Conservation (phyloP, 2,329 filamentous ascomycete genomes). For the Colletotrichum gigasporum region DNA sequence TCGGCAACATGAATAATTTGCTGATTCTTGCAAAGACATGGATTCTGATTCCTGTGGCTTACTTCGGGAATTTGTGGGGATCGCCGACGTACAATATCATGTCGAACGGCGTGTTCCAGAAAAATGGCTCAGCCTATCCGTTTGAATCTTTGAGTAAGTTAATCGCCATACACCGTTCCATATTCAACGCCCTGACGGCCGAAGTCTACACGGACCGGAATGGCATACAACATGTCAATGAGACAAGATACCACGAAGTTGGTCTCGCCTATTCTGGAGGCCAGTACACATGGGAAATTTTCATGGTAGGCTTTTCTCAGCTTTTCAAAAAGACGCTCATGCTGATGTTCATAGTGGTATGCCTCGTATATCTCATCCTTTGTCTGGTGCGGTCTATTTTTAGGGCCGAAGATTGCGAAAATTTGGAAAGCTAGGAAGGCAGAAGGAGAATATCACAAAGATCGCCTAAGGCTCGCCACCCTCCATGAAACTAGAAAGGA, state of each 20-base stretch:
- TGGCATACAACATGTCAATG: constrained; percentile 44
- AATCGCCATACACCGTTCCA: background rate
- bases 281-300: constrained; percentile 61
- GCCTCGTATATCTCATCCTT: constrained; percentile 67
- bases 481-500: background rate
- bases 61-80: constrained; percentile 65
- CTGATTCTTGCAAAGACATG: constrained; percentile 53
- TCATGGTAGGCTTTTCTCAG: background rate
- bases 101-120: constrained; percentile 62
- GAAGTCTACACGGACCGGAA: constrained; percentile 21
- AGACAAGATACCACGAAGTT: constrained; percentile 55
- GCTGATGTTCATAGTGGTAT: constrained; percentile 54
- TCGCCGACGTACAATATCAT: constrained; percentile 55
- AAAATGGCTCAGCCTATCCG: constrained; percentile 21
- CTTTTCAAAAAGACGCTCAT: constrained; percentile 45
- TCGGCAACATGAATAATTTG: background rate
- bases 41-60: constrained; percentile 66
- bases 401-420: constrained; percentile 54
- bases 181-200: constrained; percentile 14
- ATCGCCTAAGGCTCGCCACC: constrained; percentile 10
- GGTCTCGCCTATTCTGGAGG: constrained; percentile 67
- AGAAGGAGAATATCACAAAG: constrained; percentile 33
- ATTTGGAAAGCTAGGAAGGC: constrained; percentile 44
- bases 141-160: constrained; percentile 37
- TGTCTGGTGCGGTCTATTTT: constrained; percentile 67